A percentile compares a stretch with the other conserved stretches of the same genome.
Conservation (phyloP, 306 rosid species). For the Cicer bijugum region DNA sequence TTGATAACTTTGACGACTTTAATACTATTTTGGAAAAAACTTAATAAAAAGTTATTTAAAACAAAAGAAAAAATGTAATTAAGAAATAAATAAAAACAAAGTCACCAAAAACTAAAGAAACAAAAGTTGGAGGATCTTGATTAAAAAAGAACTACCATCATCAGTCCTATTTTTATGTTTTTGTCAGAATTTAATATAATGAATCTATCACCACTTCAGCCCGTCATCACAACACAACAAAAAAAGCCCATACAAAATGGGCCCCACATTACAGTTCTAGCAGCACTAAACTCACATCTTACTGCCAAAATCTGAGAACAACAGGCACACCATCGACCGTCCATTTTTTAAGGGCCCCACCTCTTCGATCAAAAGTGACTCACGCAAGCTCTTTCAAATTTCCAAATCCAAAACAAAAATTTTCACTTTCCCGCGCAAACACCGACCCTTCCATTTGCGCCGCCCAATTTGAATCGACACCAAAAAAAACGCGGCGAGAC, state of each 20-base stretch:
- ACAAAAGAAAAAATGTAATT: too few species aligned
- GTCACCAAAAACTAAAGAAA: too few species aligned
- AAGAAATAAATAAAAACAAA: too few species aligned
- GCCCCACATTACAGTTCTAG: conserved; percentile 1
- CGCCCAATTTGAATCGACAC: conserved; percentile 52
- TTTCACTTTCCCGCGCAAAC: conserved; percentile 64
- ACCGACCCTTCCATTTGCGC: conserved; percentile 44
- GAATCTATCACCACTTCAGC: conserved; percentile 27
- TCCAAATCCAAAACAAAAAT: conserved; percentile 18
- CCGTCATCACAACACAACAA: conserved; percentile 36
- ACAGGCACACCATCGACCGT: conserved; percentile 34
- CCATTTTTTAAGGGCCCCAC: neutral
- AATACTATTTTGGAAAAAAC: too few species aligned
- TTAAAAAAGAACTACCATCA: too few species aligned
- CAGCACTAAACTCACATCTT: conserved; percentile 1
- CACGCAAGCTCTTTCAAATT: conserved; percentile 18
- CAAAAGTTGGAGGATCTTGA: too few species aligned
- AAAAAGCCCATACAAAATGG: conserved; percentile 38
- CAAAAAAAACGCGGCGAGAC: conserved; percentile 43
- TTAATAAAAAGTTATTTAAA: too few species aligned
- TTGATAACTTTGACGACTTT: too few species aligned
- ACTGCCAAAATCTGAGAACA: neutral
- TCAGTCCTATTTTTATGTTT: neutral
- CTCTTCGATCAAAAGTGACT: conserved; percentile 21
- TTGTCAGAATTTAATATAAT: conserved; percentile 9